phyloP scores from a whole-genome alignment of 2,329 filamentous ascomycete genomes.

The Epichloe coenophiala region DNA sequence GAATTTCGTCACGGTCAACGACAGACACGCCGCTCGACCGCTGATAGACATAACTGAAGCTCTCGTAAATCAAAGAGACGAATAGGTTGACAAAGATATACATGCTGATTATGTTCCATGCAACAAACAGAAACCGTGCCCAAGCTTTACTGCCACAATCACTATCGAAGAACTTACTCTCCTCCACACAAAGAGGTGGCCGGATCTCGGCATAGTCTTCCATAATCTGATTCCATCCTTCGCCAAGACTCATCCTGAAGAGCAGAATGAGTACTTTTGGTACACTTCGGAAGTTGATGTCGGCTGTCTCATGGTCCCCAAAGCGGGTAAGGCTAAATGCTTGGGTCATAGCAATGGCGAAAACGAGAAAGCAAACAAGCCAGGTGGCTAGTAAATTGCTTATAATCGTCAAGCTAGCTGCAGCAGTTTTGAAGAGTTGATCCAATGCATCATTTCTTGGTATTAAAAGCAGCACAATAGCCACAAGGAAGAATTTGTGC shows the following conservation, averaged over 20 bases:
- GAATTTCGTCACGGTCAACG: slow-evolving; percentile 84
- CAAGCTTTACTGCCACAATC: slow-evolving; percentile 88
- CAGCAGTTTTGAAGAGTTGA: slow-evolving; percentile 96
- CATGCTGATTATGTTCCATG: slow-evolving; percentile 99
- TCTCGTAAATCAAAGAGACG: slow-evolving; percentile 97
- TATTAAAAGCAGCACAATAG: slow-evolving; percentile 79
- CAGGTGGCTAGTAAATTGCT: slow-evolving; percentile 88
- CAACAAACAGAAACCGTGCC: slow-evolving; percentile 81
- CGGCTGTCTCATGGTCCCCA: slow-evolving; percentile 54
- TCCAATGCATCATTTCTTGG: slow-evolving; percentile 94
- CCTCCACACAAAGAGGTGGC: slow-evolving; percentile 67
- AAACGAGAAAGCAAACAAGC: slow-evolving; percentile 93
- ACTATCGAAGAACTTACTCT: slow-evolving; percentile 61
- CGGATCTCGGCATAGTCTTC: slow-evolving; percentile 78
- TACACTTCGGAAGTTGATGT: slow-evolving; percentile 86
- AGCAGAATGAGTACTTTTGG: slow-evolving; percentile 88
- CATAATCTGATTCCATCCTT: slow-evolving; percentile 96
- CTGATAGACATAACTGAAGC: slow-evolving; percentile 98
- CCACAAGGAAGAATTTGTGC: slow-evolving; percentile 89
- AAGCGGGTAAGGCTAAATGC: slow-evolving; percentile 92
- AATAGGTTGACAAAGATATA: slow-evolving; percentile 99
- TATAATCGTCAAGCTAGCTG: slow-evolving; percentile 82
- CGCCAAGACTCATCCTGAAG: slow-evolving; percentile 84
- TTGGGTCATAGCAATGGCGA: slow-evolving; percentile 91
- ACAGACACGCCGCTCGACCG: slow-evolving; percentile 83